These are phyloP conservation scores for Alternaria sp. DNA, from an alignment of 2,329 filamentous ascomycete genomes.

Conservation along the genomic window DNA sequence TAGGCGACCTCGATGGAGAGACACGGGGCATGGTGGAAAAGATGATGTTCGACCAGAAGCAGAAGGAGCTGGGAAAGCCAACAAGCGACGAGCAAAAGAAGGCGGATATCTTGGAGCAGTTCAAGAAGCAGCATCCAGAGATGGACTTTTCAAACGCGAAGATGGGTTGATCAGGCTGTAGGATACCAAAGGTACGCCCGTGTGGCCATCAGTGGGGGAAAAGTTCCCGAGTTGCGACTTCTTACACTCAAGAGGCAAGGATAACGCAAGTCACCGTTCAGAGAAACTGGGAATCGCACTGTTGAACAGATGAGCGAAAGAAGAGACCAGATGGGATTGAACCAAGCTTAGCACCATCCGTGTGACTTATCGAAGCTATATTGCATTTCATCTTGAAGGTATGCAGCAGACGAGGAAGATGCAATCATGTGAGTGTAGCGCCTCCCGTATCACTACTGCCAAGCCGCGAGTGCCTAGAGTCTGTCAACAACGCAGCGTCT, in stretches of 20 bases:
- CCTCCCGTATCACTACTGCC: neutral
- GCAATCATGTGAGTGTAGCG: neutral
- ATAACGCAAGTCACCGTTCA: neutral
- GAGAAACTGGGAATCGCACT: neutral
- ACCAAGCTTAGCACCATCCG: neutral
- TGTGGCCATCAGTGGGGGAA: neutral
- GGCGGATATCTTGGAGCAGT: constrained; percentile 86
- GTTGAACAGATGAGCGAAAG: neutral
- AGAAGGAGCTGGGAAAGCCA: constrained; percentile 91
- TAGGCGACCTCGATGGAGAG: constrained; percentile 92
- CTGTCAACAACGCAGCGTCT: neutral
- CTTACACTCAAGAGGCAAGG: neutral
- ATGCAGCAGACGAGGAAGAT: neutral
- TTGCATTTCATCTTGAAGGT: neutral
- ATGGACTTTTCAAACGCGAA: constrained; percentile 74
- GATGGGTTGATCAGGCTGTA: constrained; percentile 55
- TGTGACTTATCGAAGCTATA: neutral
- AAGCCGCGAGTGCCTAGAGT: neutral
- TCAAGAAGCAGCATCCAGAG: constrained; percentile 80
- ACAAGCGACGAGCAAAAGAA: constrained; percentile 97
- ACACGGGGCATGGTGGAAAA: constrained; percentile 98
- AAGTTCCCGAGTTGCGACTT: neutral
- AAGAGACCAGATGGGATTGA: neutral
- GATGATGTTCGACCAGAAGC: constrained; percentile 99
- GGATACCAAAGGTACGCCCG: neutral